Percentiles rank a stretch among this genome's conserved stretches.
Evolutionary conservation across 495 filamentous ascomycete genomes (phyloP).

Genomic region (Penicillium parvum): DNA sequence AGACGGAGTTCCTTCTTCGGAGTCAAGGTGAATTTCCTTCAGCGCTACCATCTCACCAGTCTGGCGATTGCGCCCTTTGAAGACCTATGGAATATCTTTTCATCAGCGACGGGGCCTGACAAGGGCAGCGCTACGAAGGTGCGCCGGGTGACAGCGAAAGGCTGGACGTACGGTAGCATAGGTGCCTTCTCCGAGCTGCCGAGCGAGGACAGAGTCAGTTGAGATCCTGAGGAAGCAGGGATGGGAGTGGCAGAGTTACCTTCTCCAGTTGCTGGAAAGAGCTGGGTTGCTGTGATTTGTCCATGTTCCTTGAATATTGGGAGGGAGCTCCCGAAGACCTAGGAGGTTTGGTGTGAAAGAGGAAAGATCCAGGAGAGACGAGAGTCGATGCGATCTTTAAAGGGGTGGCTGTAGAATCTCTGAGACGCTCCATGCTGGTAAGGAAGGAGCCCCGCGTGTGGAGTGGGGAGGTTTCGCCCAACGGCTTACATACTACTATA

Average conservation of each 20-base stretch:
- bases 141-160: background rate
- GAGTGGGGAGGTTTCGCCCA: constrained; percentile 6
- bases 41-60: constrained; percentile 94
- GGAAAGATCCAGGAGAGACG: constrained; percentile 40
- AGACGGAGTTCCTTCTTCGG: constrained; percentile 96
- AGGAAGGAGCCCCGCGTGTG: constrained; percentile 26
- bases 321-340: constrained; percentile 11
- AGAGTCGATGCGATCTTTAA: constrained; percentile 32
- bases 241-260: constrained; percentile 26
- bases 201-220: constrained; percentile 14
- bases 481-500: constrained; percentile 16
- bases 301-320: constrained; percentile 53
- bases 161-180: constrained; percentile 82
- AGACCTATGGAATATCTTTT: constrained; percentile 58
- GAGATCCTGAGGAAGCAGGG: background rate
- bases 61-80: constrained; percentile 96
- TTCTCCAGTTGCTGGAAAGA: constrained; percentile 99
- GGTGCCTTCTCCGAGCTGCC: constrained; percentile 87
- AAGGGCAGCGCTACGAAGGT: background rate
- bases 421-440: constrained; percentile 26
- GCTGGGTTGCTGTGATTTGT: constrained; percentile 83
- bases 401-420: constrained; percentile 21
- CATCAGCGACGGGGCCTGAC: constrained; percentile 15
- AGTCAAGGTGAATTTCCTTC: constrained; percentile 99
- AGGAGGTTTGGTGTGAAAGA: constrained; percentile 22